These are phyloP conservation scores for Lasiodiplodia citricola DNA, from an alignment of 2,329 filamentous ascomycete species.

Conservation along the genomic window DNA sequence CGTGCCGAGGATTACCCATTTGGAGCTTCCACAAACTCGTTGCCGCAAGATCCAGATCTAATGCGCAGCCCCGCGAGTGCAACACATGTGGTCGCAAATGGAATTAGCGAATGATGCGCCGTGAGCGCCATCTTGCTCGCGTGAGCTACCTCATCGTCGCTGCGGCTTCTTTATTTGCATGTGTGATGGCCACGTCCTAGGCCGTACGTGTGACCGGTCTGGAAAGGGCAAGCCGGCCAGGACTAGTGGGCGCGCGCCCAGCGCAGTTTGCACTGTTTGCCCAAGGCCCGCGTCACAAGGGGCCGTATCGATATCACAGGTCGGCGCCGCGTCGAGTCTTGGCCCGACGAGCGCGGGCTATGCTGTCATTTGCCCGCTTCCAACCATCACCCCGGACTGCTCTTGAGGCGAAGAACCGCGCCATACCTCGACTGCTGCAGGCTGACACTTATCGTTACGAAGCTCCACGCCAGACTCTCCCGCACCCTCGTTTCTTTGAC, in stretches of 20 bases:
- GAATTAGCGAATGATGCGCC: too few species aligned
- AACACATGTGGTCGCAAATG: not conserved
- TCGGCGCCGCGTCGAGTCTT: conserved; percentile 19
- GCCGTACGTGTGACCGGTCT: conserved; percentile 9
- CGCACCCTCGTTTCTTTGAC: not conserved
- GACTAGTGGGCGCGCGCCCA: not conserved
- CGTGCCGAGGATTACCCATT: not conserved
- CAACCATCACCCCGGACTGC: conserved; percentile 20
- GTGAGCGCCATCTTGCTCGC: not conserved
- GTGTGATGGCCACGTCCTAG: not conserved
- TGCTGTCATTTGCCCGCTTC: conserved; percentile 26
- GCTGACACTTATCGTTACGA: conserved; percentile 7
- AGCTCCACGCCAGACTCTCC: not conserved
- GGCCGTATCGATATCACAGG: conserved; percentile 23
- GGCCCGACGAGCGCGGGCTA: conserved; percentile 19
- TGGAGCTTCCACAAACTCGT: not conserved
- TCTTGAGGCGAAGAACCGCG: conserved; percentile 12
- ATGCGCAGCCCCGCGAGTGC: not conserved
- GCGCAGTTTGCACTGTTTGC: conserved; percentile 17
- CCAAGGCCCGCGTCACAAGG: conserved; percentile 14
- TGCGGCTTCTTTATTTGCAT: not conserved
- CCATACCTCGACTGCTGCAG: conserved; percentile 4
- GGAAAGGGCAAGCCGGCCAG: conserved; percentile 13
- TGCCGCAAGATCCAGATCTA: not conserved
- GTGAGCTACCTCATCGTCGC: not conserved